Percentiles rank a stretch among this genome's conserved stretches.
Evolutionary conservation across 2,329 filamentous ascomycete genomes (phyloP).

Genomic region (Fusarium albosuccineum): DNA sequence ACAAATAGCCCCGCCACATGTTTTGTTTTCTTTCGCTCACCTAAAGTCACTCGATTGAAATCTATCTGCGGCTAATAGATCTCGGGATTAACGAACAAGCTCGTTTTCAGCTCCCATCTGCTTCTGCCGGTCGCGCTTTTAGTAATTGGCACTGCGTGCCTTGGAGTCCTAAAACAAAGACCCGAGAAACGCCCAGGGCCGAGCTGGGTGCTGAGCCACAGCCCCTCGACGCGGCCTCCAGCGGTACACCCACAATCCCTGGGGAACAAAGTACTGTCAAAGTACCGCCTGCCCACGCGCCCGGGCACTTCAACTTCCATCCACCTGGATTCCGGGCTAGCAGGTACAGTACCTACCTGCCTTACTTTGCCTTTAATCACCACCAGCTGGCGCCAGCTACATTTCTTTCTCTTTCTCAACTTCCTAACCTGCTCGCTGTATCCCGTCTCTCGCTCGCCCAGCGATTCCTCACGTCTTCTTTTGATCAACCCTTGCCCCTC

Average conservation of each 20-base stretch:
- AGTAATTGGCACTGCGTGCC: background rate
- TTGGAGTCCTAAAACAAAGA: background rate
- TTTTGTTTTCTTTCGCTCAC: conserved; percentile 38
- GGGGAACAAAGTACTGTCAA: conserved; percentile 28
- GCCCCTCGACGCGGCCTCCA: conserved; percentile 39
- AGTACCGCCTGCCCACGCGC: conserved; percentile 15
- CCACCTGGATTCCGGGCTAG: conserved; percentile 24
- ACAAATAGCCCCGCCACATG: conserved; percentile 40
- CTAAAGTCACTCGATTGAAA: conserved; percentile 5
- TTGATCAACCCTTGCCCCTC: conserved; percentile 18
- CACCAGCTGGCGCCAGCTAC: conserved; percentile 14
- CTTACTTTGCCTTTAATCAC: conserved; percentile 8
- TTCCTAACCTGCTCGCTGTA: conserved; percentile 8
- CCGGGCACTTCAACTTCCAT: conserved; percentile 25
- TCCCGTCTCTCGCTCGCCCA: background rate
- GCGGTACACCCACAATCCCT: conserved; percentile 10
- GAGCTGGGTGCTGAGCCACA: conserved; percentile 46
- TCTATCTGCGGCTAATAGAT: background rate
- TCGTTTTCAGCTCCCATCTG: background rate
- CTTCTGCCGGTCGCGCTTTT: background rate
- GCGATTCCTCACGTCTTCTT: conserved; percentile 7
- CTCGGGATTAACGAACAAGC: background rate
- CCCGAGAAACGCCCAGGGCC: conserved; percentile 12
- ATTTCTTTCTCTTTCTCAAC: background rate
- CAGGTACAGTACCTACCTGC: conserved; percentile 4